Conservation (phyloP, 768 basidiomycete species). For the Calocybe cyanea region DNA sequence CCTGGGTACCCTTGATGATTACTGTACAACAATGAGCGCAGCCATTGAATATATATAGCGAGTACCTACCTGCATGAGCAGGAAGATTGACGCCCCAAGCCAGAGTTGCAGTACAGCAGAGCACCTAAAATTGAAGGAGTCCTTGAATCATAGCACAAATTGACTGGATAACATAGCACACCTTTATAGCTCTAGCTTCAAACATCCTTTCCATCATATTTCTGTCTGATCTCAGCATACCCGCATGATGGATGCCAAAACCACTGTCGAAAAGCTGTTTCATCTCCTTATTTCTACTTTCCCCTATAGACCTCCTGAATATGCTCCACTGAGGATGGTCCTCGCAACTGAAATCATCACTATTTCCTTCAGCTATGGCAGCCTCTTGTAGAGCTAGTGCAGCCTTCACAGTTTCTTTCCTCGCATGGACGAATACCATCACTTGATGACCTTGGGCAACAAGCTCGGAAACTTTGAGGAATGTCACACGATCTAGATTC, state of each 20-base stretch:
- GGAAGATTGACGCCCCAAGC: slow-evolving; percentile 99
- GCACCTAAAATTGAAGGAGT: slow-evolving; percentile 54
- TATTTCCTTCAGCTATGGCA: slow-evolving; percentile 62
- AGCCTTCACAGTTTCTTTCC: slow-evolving; percentile 96
- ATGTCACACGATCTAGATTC: slow-evolving; percentile 86
- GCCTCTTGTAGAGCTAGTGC: slow-evolving; percentile 79
- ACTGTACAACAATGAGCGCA: slow-evolving; percentile 41
- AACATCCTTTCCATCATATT: slow-evolving; percentile 97
- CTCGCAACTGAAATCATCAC: slow-evolving; percentile 76
- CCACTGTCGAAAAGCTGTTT: slow-evolving; percentile 88
- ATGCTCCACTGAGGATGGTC: slow-evolving; percentile 76
- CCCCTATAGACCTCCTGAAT: slow-evolving; percentile 74
- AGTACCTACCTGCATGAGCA: slow-evolving; percentile 79
- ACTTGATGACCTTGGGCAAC: slow-evolving; percentile 94
- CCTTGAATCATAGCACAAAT: neutral
- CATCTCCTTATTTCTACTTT: slow-evolving; percentile 94
- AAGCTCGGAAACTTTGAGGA: slow-evolving; percentile 85
- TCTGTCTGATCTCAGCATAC: slow-evolving; percentile 92
- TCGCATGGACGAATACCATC: slow-evolving; percentile 98
- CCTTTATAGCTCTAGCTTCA: slow-evolving; percentile 87
- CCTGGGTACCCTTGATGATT: slow-evolving; percentile 94
- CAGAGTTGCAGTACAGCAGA: slow-evolving; percentile 96
- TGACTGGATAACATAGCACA: slow-evolving; percentile 21
- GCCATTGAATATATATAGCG: neutral
- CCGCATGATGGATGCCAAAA: slow-evolving; percentile 98